Base-by-base conservation (phyloP, 805 yeast species). In the Metschnikowia henanensis region DNA sequence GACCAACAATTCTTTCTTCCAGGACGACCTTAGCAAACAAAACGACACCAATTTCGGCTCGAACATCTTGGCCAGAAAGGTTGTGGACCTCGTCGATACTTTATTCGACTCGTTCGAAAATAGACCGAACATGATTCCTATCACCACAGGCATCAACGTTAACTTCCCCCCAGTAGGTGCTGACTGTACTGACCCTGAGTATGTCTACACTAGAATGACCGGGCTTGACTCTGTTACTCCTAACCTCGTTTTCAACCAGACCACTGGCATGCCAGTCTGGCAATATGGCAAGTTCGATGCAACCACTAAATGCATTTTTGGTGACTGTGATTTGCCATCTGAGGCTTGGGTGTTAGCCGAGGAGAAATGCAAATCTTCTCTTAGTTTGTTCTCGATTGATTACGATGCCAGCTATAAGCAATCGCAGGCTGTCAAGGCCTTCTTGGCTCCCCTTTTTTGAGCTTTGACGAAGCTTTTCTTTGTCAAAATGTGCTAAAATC, bases 321-420 rank as follows among this genome's bases (percentile, higher is more conserved):
- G 52, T 15, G 57, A 61, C 51, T 47, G 57, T 46, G 56, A 57
- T 43, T 51, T 54, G 51, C 58, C 57, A n/a, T 48, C 54, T 10
- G 58, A 54, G 51, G 35, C 49, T 2, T 49, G 65, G 66, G 31
- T 68, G 20, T 52, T 64, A 29, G 39, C 29, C 31, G 39, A 55
- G 29, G 55, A 51, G 30, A 47, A 48, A 23, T 79, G 83, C 64
- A 58, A 65, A 47, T 47, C 75, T 18, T 55, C 80, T 4, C 65
- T 77, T 46, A 62, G 77, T 35, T 65, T 68, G n/a, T 77, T 76
- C 62, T 63, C 75, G 23, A 61, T 75, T 51, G 83, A 77, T 56
- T 60, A 65, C 48, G 77, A 72, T 53, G 75, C 76, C 33, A 55
- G 53, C 51, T 37, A 49, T 43, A 33, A 52, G 40, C 55, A 52